Evolutionary conservation across 2,329 filamentous ascomycete genomes (phyloP).

Genomic region (Exserohilum turcica): DNA sequence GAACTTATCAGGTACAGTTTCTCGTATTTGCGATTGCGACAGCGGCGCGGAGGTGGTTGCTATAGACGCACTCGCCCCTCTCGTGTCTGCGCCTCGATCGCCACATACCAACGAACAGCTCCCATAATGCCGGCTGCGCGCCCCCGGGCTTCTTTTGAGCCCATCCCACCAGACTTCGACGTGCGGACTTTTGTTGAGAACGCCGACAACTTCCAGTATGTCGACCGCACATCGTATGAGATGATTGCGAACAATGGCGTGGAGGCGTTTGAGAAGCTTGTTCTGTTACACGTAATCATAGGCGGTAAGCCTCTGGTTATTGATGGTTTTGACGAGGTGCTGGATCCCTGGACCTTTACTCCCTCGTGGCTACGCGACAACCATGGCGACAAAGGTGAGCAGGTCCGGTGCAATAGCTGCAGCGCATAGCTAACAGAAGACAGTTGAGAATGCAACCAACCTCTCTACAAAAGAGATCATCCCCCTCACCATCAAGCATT

Average conservation of each 20-base stretch:
- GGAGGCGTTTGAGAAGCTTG: conserved; percentile 82
- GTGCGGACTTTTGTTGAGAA: conserved; percentile 74
- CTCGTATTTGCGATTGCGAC: background rate
- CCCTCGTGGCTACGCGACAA: conserved; percentile 78
- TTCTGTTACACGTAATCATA: conserved; percentile 80
- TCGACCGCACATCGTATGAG: conserved; percentile 75
- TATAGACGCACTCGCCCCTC: background rate
- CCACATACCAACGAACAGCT: conserved; percentile 16
- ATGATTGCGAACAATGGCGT: conserved; percentile 78
- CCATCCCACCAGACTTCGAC: conserved; percentile 84
- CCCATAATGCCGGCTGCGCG: conserved; percentile 73
- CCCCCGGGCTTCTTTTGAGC: conserved; percentile 88
- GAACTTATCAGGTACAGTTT: background rate
- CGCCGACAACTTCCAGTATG: conserved; percentile 85
- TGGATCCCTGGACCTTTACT: conserved; percentile 80
- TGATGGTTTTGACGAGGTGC: conserved; percentile 78
- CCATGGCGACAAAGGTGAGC: conserved; percentile 76
- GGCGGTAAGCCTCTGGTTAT: conserved; percentile 89
- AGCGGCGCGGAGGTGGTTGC: conserved; percentile 4
- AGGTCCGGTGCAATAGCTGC: conserved; percentile 14
- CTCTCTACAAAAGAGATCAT: conserved; percentile 74
- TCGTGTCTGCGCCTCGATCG: background rate
- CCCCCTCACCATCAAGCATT: conserved; percentile 86
- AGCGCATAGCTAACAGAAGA: conserved; percentile 27
- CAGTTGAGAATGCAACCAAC: conserved; percentile 85